phyloP scores from a whole-genome alignment of 352 stramenopile species.

The Globisporangium perplexum region DNA sequence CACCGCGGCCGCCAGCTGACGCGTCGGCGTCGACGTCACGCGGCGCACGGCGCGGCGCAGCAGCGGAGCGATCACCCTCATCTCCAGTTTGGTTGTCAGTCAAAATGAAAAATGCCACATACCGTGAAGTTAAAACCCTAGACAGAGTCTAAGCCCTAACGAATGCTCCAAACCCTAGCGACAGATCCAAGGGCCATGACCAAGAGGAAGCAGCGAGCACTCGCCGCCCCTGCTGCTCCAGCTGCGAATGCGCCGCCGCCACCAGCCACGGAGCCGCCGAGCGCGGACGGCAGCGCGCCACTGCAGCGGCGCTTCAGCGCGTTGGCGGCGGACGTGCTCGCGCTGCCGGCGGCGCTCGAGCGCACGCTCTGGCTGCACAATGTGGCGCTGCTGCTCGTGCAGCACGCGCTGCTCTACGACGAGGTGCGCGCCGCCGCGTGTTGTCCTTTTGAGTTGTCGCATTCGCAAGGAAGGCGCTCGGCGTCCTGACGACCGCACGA shows the following conservation, averaged over 20 bases:
- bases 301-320: slow-evolving; percentile 8
- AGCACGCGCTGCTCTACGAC: slow-evolving; percentile 39
- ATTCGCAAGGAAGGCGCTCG: too few relatives aligned
- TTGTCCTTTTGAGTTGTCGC: too few relatives aligned
- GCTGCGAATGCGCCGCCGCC: too few relatives aligned
- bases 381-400: slow-evolving; percentile 20
- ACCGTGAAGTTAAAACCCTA: too few relatives aligned
- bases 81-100: too few relatives aligned
- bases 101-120: too few relatives aligned
- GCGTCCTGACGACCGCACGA: too few relatives aligned
- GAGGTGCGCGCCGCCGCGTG: slow-evolving; percentile 17
- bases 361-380: slow-evolving; percentile 30
- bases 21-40: not conserved
- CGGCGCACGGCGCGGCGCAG: slow-evolving; percentile 8
- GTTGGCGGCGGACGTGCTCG: slow-evolving; percentile 14
- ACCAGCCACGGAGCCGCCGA: not conserved
- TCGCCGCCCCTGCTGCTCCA: not conserved
- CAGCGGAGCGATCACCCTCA: not conserved
- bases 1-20: not conserved
- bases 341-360: slow-evolving; percentile 20
- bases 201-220: not conserved
- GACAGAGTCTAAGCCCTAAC: too few relatives aligned
- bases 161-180: too few relatives aligned
- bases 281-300: not conserved
- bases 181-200: not conserved